phyloP scores from a whole-genome alignment of 2,329 filamentous ascomycete genomes.

The Paecilomyces formosus region DNA sequence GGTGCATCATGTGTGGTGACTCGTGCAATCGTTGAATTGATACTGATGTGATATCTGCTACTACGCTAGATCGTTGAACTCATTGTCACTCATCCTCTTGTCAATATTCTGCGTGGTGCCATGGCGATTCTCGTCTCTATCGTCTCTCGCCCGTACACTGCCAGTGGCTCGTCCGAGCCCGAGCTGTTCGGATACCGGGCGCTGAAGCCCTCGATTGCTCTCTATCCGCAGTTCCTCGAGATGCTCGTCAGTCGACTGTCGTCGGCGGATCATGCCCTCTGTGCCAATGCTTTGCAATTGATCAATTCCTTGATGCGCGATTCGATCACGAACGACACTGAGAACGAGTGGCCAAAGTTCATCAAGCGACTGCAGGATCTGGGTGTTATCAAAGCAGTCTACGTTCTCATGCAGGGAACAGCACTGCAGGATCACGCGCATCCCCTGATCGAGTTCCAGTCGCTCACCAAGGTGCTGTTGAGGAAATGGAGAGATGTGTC shows the following conservation, averaged over 20 bases:
- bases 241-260: slow-evolving; percentile 87
- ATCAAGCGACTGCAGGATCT: slow-evolving; percentile 90
- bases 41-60: neutral
- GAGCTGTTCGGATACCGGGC: slow-evolving; percentile 80
- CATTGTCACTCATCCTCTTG: slow-evolving; percentile 87
- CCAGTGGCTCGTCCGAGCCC: slow-evolving; percentile 44
- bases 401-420: slow-evolving; percentile 87
- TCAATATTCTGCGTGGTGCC: slow-evolving; percentile 93
- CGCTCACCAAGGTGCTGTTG: slow-evolving; percentile 77
- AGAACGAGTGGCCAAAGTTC: slow-evolving; percentile 89
- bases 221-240: slow-evolving; percentile 90
- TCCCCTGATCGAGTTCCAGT: slow-evolving; percentile 87
- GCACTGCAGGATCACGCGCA: slow-evolving; percentile 84
- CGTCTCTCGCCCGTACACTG: slow-evolving; percentile 71
- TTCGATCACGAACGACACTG: slow-evolving; percentile 67
- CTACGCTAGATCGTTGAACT: slow-evolving; percentile 83
- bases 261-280: slow-evolving; percentile 89
- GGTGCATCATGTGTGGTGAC: neutral
- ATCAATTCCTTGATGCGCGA: slow-evolving; percentile 95
- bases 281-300: slow-evolving; percentile 88
- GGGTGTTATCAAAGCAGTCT: slow-evolving; percentile 86
- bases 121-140: slow-evolving; percentile 95
- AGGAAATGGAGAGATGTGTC: slow-evolving; percentile 80
- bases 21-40: neutral
- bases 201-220: slow-evolving; percentile 81